Evolutionary conservation across 1,284 basidiomycete genomes (phyloP).

Genomic region (Cutaneotrichosporon sp.): DNA sequence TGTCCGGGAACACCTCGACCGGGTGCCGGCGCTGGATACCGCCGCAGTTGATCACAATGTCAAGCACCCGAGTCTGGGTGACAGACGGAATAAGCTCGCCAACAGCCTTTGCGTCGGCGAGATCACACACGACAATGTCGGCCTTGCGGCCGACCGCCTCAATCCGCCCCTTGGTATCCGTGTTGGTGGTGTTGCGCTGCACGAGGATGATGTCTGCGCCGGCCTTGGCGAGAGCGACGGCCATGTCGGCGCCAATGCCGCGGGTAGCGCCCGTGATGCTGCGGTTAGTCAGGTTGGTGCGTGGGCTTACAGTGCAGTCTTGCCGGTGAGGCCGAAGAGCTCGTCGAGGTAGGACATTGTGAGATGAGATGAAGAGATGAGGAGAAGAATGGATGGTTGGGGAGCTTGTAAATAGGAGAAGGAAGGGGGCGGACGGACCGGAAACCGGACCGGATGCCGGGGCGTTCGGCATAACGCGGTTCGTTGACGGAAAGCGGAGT

Average conservation of each 20-base stretch:
- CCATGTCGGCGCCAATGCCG: constrained; percentile 52
- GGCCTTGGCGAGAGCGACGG: constrained; percentile 57
- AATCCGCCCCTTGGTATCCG: constrained; percentile 62
- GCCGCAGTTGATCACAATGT: constrained; percentile 90
- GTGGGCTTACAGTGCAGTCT: constrained; percentile 54
- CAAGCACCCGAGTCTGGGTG: constrained; percentile 63
- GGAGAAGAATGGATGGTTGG: background rate
- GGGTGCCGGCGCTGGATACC: constrained; percentile 87
- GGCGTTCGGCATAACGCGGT: constrained; percentile 10
- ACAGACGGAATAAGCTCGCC: constrained; percentile 61
- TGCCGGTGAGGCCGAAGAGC: constrained; percentile 55
- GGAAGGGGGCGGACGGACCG: background rate
- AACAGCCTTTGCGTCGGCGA: constrained; percentile 67
- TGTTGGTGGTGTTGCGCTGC: constrained; percentile 62
- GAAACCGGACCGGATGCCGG: constrained; percentile 15
- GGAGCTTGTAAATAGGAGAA: background rate
- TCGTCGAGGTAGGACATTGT: constrained; percentile 44
- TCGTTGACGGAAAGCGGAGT: background rate
- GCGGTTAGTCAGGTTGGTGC: background rate
- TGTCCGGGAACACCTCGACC: constrained; percentile 75
- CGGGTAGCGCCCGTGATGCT: constrained; percentile 53
- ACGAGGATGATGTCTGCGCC: constrained; percentile 81
- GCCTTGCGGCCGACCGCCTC: constrained; percentile 49
- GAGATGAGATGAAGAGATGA: background rate
- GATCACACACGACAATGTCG: constrained; percentile 67